Base-by-base conservation (phyloP, 441 rosid genomes). In the Erysimum cheiri region DNA sequence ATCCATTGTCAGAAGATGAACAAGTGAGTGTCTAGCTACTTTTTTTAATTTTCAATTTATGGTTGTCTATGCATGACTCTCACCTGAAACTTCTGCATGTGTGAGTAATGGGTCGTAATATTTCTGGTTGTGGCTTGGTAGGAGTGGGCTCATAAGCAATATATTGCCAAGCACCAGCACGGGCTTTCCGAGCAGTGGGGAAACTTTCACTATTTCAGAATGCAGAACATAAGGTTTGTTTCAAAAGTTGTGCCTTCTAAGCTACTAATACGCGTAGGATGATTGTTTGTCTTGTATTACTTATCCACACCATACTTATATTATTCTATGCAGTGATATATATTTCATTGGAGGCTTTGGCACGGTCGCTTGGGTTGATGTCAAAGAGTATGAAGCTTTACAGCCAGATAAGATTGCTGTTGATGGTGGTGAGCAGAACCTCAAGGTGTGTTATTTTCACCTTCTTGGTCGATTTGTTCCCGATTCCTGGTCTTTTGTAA, bases 301-400 rank as follows among this genome's bases (percentile, higher is more conserved):
- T 48, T 32, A 39, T 36, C 22, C 32, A 37, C 68, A 62, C n/a
- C 44, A 40, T 22, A 22, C 24, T 22, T 1, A 22, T 19, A 22
- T 22, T 22, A 1, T 57, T 17, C 67, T 31, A 60, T 64, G 62
- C 81, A 92, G 98, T 75, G 99, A 95, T 80, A 90, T 95, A 77
- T 95, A 92, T 75, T 95, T 95, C 77, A 90, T 95, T 59, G 99
- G 99, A 79, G 99, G 99, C 70, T 95, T 95, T 78, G 99, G 99
- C 57, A 92, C 99, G 3, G 96, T 95, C 70, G 99, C 96, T 43
- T 95, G 99, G 99, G 96, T 95, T 17, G 88, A 92, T 84, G 96
- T 90, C 37, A 84, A 83, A 80, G 98, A 95, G 84, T 92, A 89
- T 2, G 91, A 92, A 71, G 79, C 85, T 43, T 74, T 95, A 79